Base-by-base conservation (phyloP, 768 basidiomycete genomes). In the Albatrellus ellisii region DNA sequence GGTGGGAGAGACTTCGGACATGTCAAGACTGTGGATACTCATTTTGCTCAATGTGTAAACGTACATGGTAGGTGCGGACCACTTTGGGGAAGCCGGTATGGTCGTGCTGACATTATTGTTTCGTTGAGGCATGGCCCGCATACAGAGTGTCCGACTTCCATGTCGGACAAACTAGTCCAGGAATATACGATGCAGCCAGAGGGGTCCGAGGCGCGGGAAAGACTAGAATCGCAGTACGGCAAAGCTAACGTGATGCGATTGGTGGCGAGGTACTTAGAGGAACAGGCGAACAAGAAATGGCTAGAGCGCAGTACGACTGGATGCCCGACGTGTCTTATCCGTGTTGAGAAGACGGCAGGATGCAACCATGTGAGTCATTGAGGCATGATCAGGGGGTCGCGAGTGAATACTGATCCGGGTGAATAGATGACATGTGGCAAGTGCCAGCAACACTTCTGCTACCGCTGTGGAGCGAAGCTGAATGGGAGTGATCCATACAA, bases 1-100 rank as follows among this genome's bases (percentile, higher is more conserved):
- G 75, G 11, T 90, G 80, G 77, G 77, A 72, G 22, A 65, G 77
- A 41, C 68, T 90, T 36, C 72, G 90, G 39, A 72, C 70, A 27
- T 92, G 90, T 51, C 60, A 70, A 4, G 57, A 60, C 25, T 94
- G 90, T 56, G 63, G 62, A 4, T 91, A 74, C 59, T 78, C 79
- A 0, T 92, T 92, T 56, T 92, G 90, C 59, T 71, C 75, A 3
- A 81, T 82, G 50, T 95, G 90, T 56, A 72, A 70, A 48, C 71
- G 77, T 33, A 81, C 83, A 37, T 94, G 90, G 85, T 82, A 53
- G 48, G 68, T 52, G 22, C 18, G n/a, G 35, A 22, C 25, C 20
- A 39, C 20, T 18, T 36, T 35, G 36, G 44, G 26, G 40, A 37
- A 25, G 17, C 26, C n/a, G 10, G 15, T 21, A 18, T n/a, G 14